A percentile compares a stretch with the other conserved stretches of the same genome.
Evolutionary conservation across 1,284 basidiomycete species (phyloP).

Genomic region (Coniophora puteana): DNA sequence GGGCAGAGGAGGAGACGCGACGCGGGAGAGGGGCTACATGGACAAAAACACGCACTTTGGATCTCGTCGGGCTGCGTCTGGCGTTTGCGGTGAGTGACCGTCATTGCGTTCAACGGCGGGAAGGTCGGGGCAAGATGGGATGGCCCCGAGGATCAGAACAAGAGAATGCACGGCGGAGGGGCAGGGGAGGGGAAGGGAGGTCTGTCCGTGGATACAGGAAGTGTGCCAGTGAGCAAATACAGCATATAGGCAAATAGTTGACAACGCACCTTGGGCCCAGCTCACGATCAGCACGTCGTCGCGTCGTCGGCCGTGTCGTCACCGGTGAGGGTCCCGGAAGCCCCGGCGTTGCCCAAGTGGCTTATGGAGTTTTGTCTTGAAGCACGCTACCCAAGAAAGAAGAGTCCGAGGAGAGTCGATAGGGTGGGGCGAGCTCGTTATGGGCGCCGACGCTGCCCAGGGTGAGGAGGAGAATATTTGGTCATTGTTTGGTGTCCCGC

Average conservation of each 20-base stretch:
- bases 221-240: slow-evolving; percentile 1
- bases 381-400: not conserved
- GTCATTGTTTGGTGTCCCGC: slow-evolving; percentile 11
- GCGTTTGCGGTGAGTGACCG: slow-evolving; percentile 72
- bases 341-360: not conserved
- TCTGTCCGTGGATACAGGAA: not conserved
- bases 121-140: not conserved
- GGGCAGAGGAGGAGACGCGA: slow-evolving; percentile 17
- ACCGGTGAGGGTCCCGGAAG: not conserved
- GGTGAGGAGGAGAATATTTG: slow-evolving; percentile 14
- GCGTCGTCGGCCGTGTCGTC: not conserved
- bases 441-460: slow-evolving; percentile 14
- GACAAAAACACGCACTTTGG: slow-evolving; percentile 55
- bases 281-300: slow-evolving; percentile 1
- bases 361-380: slow-evolving; percentile 1
- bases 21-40: slow-evolving; percentile 14
- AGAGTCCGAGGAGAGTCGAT: not conserved
- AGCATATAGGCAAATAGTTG: not conserved
- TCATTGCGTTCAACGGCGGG: slow-evolving; percentile 40
- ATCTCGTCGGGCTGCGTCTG: slow-evolving; percentile 72
- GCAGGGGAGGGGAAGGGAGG: not conserved
- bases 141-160: not conserved
- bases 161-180: not conserved
- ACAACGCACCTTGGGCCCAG: not conserved
- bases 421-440: not conserved